Evolutionary conservation across 2,329 filamentous ascomycete genomes (phyloP).

Genomic region (Dactylella cylindrospora): DNA sequence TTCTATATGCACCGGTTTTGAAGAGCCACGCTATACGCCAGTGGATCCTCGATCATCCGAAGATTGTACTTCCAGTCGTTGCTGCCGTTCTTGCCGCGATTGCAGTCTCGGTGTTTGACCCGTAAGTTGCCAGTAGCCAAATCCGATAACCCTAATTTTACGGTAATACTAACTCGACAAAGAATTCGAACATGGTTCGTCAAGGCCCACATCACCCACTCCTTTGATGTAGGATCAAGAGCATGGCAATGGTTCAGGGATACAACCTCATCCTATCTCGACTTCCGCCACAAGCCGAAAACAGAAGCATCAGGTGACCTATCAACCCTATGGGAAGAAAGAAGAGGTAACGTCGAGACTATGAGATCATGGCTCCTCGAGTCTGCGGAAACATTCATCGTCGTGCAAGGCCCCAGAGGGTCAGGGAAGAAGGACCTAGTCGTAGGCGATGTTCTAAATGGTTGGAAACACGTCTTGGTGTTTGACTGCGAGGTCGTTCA

Average conservation of each 20-base stretch:
- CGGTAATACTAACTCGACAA: conserved; percentile 17
- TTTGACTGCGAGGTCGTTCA: conserved; percentile 93
- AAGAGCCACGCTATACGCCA: conserved; percentile 80
- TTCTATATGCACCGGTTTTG: conserved; percentile 78
- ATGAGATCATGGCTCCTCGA: conserved; percentile 84
- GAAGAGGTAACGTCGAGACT: conserved; percentile 76
- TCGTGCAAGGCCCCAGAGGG: conserved; percentile 87
- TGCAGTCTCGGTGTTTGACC: conserved; percentile 88
- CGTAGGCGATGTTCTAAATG: conserved; percentile 76
- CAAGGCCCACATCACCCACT: conserved; percentile 78
- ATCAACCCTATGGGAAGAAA: conserved; percentile 82
- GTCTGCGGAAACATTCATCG: conserved; percentile 70
- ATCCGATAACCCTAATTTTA: neutral
- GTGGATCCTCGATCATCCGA: conserved; percentile 81
- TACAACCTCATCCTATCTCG: conserved; percentile 67
- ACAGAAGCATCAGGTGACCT: conserved; percentile 68
- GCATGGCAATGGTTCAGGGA: conserved; percentile 79
- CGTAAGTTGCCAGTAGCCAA: conserved; percentile 52
- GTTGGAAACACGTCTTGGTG: conserved; percentile 73
- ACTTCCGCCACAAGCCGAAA: conserved; percentile 57
- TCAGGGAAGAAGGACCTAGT: conserved; percentile 89
- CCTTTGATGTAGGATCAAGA: conserved; percentile 71
- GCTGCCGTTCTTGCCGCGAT: conserved; percentile 79
- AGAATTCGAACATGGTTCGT: conserved; percentile 86
- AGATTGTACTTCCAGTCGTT: conserved; percentile 79